Evolutionary conservation across 1,139 yeast species (phyloP), one percentile per base, ranked within the genome.

Genomic region (Wickerhamomyces sp.): DNA sequence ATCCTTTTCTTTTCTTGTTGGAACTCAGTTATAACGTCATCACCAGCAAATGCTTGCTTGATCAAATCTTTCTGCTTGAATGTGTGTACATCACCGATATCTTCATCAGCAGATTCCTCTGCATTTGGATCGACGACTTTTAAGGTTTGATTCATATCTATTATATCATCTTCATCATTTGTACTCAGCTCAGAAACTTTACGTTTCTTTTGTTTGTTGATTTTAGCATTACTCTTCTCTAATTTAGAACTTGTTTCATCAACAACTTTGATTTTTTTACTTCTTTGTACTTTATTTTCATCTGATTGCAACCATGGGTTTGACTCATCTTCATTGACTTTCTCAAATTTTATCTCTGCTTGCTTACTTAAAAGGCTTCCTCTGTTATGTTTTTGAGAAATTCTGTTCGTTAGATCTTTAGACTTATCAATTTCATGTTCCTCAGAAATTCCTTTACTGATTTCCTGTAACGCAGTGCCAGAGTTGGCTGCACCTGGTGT

Each of bases 31-130:
- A 82, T 83, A 33, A 80, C 82, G 57, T 92, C 94, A 63, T 92
- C 99, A 19, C 97, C 97, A 3, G 97, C 97, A 70, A 92, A 92
- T 0, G 98, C 98, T 56, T 90, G 84, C 47, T 81, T 77, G 45
- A 88, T 87, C 35, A 92, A 70, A 42, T 88, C 92, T 45, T 80
- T 79, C 60, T 92, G 97, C 52, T 78, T 74, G 65, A 92, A 87
- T 69, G 75, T 60, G 44, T 64, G 67, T 22, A 62, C 58, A 15
- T 52, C 60, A 19, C 43, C 52, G 10, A 49, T 56, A 13, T 55
- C 58, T 14, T 56, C 61, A 20, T 48, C 56, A 19, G 49, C 61
- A 21, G 61, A 55, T 37, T 69, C 71, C 35, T 66, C 66, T 27
- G 65, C 70, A 50, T 66, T 65, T 19, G 72, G 69, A 46, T 76